Base-by-base conservation (phyloP, 805 yeast species). In the Ogataea parapolymorpha region DNA sequence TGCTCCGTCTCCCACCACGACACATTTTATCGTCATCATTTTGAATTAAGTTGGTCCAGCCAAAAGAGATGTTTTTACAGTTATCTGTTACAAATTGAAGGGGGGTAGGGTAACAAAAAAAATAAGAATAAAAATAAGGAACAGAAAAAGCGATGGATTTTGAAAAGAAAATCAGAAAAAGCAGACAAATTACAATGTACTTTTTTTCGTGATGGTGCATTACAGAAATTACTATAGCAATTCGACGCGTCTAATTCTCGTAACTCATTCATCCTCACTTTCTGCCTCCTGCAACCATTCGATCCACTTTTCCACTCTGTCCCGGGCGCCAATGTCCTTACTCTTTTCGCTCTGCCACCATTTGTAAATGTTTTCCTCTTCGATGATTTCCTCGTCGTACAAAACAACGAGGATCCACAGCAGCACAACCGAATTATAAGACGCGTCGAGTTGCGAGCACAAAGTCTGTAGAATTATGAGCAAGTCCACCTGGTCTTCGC, bases 1-100 rank as follows among this genome's bases (percentile, higher is more conserved):
- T 55, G 98, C 98, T 86, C 99, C 99, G 70, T 93, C 99, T 52
- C 99, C 99, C 42, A 93, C 98, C 51, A 91, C 97, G 52, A 93
- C 98, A 75, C 98, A 93, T 70, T 91, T 91, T 65, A 85, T 75
- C 45, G 82, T 72, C 61, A 73, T 77, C 79, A 75, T 74, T 35
- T 51, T 49, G 44, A 28, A 38, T 29, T 23, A 33, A 25, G 43
- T 29, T 33, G 40, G 42, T 33, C 42, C 42, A 39, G 42, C 42
- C 42, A 39, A 33, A 39, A 39, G 42, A 39, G 31, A 32, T 39
- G 34, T 39, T 39, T 35, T 39, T 33, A 27, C 37, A 33, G 42
- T 32, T 47, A 39, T 41, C 49, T 39, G 44, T 38, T 39, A 41
- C 48, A 44, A 37, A 41, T 42, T 37, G 35, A 34, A 39, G 42